Conservation (phyloP, 805 yeast species). For the Diddensiella caesifluorescens region DNA sequence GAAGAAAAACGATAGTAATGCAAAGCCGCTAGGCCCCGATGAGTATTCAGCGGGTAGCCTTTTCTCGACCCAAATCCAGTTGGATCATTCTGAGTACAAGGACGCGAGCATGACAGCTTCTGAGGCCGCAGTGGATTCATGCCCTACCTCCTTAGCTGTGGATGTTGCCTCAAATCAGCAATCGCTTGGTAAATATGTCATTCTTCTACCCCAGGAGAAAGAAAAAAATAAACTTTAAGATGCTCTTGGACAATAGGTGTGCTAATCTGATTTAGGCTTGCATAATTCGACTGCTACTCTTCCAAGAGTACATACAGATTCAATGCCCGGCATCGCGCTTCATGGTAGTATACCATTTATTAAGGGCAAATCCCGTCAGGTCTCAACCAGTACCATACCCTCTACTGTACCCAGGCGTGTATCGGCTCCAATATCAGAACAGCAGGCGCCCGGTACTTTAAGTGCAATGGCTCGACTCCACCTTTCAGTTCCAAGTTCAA, state of each 20-base stretch:
- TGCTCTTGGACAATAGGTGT: background rate
- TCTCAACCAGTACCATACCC: background rate
- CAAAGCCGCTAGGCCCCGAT: too few species aligned
- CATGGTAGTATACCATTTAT: background rate
- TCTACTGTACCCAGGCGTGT: conserved; percentile 2
- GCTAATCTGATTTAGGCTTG: background rate
- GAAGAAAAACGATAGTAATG: background rate
- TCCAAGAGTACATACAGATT: background rate
- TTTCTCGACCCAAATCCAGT: too few species aligned
- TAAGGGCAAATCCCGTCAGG: background rate
- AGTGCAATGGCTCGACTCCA: background rate
- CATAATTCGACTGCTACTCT: background rate
- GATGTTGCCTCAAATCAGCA: background rate
- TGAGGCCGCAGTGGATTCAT: conserved; percentile 1
- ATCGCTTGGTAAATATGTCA: background rate
- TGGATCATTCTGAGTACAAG: conserved; percentile 1
- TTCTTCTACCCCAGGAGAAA: background rate
- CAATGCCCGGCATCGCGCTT: background rate
- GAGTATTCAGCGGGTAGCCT: too few species aligned
- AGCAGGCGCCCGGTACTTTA: background rate
- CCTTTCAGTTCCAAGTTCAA: too few species aligned
- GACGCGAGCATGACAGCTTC: background rate
- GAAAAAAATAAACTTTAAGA: background rate
- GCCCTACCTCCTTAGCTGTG: background rate
- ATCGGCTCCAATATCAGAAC: background rate